Percentiles rank a stretch among this genome's conserved stretches.
These are phyloP conservation scores for Fusarium nisikadoi DNA, from an alignment of 2,329 filamentous ascomycete genomes.

Conservation along the genomic window DNA sequence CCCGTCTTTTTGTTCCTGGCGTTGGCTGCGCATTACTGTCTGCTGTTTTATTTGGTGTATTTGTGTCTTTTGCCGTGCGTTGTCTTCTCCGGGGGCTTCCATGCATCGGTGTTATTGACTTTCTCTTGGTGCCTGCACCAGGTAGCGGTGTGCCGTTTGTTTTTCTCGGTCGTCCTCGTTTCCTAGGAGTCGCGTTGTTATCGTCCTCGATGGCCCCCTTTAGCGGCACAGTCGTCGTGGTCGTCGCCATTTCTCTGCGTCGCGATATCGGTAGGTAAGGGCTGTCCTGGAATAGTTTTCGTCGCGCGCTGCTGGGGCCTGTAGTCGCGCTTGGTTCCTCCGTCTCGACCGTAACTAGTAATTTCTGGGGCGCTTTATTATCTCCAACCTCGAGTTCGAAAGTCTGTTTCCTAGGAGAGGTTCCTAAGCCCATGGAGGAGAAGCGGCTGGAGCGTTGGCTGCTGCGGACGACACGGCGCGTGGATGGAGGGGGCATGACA, in stretches of 20 bases:
- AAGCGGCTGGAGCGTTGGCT: slow-evolving; percentile 56
- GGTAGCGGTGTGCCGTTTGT: slow-evolving; percentile 65
- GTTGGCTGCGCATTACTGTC: slow-evolving; percentile 45
- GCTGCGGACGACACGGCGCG: slow-evolving; percentile 58
- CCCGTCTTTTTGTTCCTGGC: slow-evolving; percentile 46
- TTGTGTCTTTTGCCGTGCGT: slow-evolving; percentile 46
- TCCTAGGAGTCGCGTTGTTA: slow-evolving; percentile 51
- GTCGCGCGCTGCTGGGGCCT: slow-evolving; percentile 48
- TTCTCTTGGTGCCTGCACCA: slow-evolving; percentile 55
- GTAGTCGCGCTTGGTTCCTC: slow-evolving; percentile 52
- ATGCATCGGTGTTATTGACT: slow-evolving; percentile 57
- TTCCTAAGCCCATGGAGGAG: slow-evolving; percentile 46
- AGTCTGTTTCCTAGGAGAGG: slow-evolving; percentile 65
- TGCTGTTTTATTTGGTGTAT: slow-evolving; percentile 41
- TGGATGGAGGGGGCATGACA: slow-evolving; percentile 50
- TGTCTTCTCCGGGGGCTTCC: slow-evolving; percentile 50
- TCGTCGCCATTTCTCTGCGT: slow-evolving; percentile 55
- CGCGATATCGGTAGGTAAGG: slow-evolving; percentile 50
- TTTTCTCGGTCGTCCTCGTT: slow-evolving; percentile 59
- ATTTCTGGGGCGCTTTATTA: slow-evolving; percentile 60
- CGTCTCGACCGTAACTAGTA: slow-evolving; percentile 67
- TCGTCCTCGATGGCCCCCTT: slow-evolving; percentile 54
- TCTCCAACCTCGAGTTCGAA: slow-evolving; percentile 67
- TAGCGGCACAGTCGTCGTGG: slow-evolving; percentile 61
- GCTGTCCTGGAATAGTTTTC: slow-evolving; percentile 58